Conservation (phyloP, 768 basidiomycete species). For the Gymnopilus dilepis region DNA sequence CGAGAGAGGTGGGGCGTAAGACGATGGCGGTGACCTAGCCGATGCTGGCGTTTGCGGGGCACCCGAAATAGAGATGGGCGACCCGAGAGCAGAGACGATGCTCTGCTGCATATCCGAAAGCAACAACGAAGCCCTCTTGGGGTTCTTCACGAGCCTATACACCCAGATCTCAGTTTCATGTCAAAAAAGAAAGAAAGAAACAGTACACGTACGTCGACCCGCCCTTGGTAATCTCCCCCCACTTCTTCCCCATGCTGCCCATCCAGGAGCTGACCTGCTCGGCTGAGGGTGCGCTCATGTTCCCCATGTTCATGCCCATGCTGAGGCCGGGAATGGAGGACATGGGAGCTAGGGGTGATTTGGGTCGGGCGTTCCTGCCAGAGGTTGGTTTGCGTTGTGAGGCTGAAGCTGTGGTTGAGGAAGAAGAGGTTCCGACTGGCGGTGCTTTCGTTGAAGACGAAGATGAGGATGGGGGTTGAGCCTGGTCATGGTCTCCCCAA, state of each 20-base stretch:
- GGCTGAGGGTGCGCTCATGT: constrained; percentile 19
- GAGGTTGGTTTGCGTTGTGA: neutral
- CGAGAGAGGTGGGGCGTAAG: constrained; percentile 15
- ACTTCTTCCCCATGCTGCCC: constrained; percentile 63
- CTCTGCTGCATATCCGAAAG: constrained; percentile 68
- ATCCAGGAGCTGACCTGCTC: constrained; percentile 52
- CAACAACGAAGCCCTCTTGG: constrained; percentile 71
- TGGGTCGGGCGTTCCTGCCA: neutral
- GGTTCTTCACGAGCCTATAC: constrained; percentile 64
- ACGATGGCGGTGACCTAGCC: constrained; percentile 7
- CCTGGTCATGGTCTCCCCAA: constrained; percentile 18
- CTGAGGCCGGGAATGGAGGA: constrained; percentile 23
- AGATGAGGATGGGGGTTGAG: neutral
- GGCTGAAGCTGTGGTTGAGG: neutral
- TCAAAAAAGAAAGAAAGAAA: constrained; percentile 10
- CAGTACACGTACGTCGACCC: constrained; percentile 63
- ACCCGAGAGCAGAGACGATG: constrained; percentile 50
- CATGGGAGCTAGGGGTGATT: neutral
- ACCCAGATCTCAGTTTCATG: neutral
- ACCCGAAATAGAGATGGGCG: constrained; percentile 25
- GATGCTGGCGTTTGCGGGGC: neutral
- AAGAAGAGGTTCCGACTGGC: neutral
- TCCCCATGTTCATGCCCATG: constrained; percentile 11
- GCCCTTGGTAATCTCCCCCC: constrained; percentile 56
- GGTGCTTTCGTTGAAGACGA: neutral